Percentiles rank a stretch among this genome's conserved stretches.
Conservation (phyloP, 306 rosid genomes). For the Cercis canadensis region DNA sequence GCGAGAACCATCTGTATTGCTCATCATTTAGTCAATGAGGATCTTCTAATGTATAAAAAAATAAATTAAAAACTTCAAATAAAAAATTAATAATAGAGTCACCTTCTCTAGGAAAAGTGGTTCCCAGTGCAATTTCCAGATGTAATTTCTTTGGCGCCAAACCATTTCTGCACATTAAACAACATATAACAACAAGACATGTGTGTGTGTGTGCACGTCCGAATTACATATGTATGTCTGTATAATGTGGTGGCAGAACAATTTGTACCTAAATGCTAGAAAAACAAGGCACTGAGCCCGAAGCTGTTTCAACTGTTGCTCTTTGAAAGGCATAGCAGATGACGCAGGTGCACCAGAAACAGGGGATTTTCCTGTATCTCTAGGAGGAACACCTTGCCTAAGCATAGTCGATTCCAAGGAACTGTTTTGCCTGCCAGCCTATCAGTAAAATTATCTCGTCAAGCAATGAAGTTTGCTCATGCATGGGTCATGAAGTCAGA, state of each 20-base stretch:
- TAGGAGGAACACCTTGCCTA: slow-evolving; percentile 61
- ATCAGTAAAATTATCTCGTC: slow-evolving; percentile 48
- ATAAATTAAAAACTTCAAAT: neutral
- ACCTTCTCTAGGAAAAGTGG: slow-evolving; percentile 79
- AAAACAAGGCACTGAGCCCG: slow-evolving; percentile 99
- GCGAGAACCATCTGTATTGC: slow-evolving; percentile 62
- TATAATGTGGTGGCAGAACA: slow-evolving; percentile 8
- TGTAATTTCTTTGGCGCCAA: slow-evolving; percentile 93
- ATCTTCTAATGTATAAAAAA: neutral
- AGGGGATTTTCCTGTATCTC: slow-evolving; percentile 88
- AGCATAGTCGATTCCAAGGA: slow-evolving; percentile 62
- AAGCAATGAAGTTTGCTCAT: slow-evolving; percentile 36
- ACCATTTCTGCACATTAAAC: slow-evolving; percentile 77
- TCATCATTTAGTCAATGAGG: slow-evolving; percentile 35
- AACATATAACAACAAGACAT: slow-evolving; percentile 29
- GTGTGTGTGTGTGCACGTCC: no score
- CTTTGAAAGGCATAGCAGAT: slow-evolving; percentile 78
- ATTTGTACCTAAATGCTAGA: slow-evolving; percentile 87
- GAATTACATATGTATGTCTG: no score
- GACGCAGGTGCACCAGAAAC: slow-evolving; percentile 48
- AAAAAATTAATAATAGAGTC: slow-evolving; percentile 21
- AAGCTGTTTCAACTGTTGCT: slow-evolving; percentile 96
- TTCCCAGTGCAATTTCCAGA: slow-evolving; percentile 97
- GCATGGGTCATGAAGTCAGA: slow-evolving; percentile 27
- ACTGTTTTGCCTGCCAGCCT: slow-evolving; percentile 81